These are phyloP conservation scores for Brasenia schreberi DNA, from an alignment of 164 flowering plant species.

Conservation along the genomic window DNA sequence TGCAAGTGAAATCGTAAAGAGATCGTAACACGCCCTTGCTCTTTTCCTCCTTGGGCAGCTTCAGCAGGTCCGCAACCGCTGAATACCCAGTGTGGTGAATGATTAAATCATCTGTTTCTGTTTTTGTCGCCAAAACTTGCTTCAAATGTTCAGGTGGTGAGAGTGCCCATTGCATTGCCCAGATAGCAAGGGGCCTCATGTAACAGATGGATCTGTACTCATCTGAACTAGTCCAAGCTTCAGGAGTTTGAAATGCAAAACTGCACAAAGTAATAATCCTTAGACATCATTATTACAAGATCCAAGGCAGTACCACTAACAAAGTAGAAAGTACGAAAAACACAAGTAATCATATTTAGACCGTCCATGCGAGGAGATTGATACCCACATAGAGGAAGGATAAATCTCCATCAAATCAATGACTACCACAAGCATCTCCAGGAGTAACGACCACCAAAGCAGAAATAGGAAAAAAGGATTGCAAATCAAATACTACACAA, in stretches of 20 bases:
- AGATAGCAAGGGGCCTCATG: slow-evolving; percentile 88
- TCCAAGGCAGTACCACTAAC: too few species aligned
- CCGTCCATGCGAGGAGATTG: too few species aligned
- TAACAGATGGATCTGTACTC: slow-evolving; percentile 55
- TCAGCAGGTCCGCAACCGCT: slow-evolving; percentile 60
- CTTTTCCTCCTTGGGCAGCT: slow-evolving; percentile 35
- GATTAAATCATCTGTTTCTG: slow-evolving; percentile 11
- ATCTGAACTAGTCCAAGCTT: slow-evolving; percentile 60
- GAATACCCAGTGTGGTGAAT: slow-evolving; percentile 42
- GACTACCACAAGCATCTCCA: too few species aligned
- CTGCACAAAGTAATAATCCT: slow-evolving; percentile 14
- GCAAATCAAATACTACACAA: too few species aligned
- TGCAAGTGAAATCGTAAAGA: slow-evolving; percentile 55
- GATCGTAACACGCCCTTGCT: slow-evolving; percentile 32
- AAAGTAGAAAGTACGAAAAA: too few species aligned
- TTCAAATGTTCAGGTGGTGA: slow-evolving; percentile 25
- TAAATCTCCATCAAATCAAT: too few species aligned
- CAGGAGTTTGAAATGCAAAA: slow-evolving; percentile 83
- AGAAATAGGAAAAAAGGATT: too few species aligned
- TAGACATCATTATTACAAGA: too few species aligned
- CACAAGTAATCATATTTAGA: too few species aligned
- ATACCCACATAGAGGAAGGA: too few species aligned
- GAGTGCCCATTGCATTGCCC: slow-evolving; percentile 97
- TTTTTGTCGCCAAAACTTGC: slow-evolving; percentile 15
- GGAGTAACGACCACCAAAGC: too few species aligned